Conservation (phyloP, 495 filamentous ascomycete genomes). For the Hamigera avellanea region DNA sequence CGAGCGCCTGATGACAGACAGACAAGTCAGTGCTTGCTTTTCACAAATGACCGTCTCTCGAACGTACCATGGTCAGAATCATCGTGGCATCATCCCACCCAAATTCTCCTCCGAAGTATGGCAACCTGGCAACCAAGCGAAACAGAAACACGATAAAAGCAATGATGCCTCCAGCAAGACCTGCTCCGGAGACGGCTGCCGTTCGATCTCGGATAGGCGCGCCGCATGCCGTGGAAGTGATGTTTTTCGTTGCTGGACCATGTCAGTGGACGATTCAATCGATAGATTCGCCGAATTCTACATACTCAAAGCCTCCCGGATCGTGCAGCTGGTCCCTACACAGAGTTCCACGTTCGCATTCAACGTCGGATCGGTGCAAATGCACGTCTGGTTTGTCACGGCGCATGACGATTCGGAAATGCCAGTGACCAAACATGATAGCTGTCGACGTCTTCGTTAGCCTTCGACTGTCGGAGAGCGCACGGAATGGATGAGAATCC, state of each 20-base stretch:
- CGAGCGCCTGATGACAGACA: conserved; percentile 4
- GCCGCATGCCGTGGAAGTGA: conserved; percentile 15
- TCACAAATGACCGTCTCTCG: neutral
- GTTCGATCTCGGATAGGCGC: conserved; percentile 17
- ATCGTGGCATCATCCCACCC: conserved; percentile 22
- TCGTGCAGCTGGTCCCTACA: conserved; percentile 12
- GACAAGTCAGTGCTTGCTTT: neutral
- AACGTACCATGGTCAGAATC: conserved; percentile 16
- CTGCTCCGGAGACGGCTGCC: conserved; percentile 13
- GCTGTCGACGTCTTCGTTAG: too few species aligned
- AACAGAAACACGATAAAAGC: conserved; percentile 17
- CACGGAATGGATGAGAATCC: too few species aligned
- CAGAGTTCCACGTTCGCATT: conserved; percentile 9
- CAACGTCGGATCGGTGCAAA: conserved; percentile 13
- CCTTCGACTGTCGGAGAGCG: conserved; percentile 6
- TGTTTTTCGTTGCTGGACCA: conserved; percentile 20
- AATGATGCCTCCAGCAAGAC: conserved; percentile 11
- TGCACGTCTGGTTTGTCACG: conserved; percentile 13
- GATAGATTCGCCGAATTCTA: neutral
- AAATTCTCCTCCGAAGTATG: conserved; percentile 14
- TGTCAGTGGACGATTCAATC: neutral
- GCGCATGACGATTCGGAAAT: conserved; percentile 13
- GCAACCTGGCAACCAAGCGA: conserved; percentile 15
- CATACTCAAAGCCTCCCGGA: conserved; percentile 16
- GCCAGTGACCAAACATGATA: conserved; percentile 14